These are phyloP conservation scores for Prosopis cineraria DNA, from an alignment of 306 rosid genomes.

Conservation along the genomic window DNA sequence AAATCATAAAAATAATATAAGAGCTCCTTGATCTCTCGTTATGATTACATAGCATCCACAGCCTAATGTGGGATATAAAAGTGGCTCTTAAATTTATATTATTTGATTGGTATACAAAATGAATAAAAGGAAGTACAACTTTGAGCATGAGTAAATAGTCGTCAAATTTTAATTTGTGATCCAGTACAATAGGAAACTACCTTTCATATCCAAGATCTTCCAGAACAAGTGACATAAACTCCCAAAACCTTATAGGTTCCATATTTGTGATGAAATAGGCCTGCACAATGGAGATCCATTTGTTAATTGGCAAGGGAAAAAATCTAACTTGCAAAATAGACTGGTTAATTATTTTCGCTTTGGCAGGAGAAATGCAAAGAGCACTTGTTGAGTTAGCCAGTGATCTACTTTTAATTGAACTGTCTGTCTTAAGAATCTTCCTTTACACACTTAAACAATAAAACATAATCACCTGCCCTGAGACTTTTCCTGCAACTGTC, in stretches of 20 bases:
- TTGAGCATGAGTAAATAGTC: not conserved
- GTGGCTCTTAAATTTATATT: too few species aligned
- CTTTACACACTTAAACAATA: not conserved
- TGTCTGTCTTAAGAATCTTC: not conserved
- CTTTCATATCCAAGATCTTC: slow-evolving; percentile 94
- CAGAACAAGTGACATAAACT: slow-evolving; percentile 73
- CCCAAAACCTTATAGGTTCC: slow-evolving; percentile 97
- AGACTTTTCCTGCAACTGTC: slow-evolving; percentile 69
- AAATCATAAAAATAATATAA: too few species aligned
- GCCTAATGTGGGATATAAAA: too few species aligned
- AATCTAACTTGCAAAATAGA: slow-evolving; percentile 19
- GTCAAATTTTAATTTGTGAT: slow-evolving; percentile 2
- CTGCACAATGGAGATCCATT: slow-evolving; percentile 58
- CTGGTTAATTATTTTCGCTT: not conserved
- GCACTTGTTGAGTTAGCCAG: slow-evolving; percentile 11
- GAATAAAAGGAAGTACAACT: not conserved
- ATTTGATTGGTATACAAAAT: too few species aligned
- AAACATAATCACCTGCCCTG: slow-evolving; percentile 75
- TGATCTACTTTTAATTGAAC: slow-evolving; percentile 18
- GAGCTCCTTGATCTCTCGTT: too few species aligned
- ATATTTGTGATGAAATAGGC: slow-evolving; percentile 93
- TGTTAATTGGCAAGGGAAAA: too few species aligned
- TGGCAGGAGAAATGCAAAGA: slow-evolving; percentile 1
- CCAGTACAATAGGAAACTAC: slow-evolving; percentile 39
- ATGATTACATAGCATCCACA: too few species aligned